phyloP scores from a whole-genome alignment of 2,329 filamentous ascomycete genomes.

The Fusarium sp. region DNA sequence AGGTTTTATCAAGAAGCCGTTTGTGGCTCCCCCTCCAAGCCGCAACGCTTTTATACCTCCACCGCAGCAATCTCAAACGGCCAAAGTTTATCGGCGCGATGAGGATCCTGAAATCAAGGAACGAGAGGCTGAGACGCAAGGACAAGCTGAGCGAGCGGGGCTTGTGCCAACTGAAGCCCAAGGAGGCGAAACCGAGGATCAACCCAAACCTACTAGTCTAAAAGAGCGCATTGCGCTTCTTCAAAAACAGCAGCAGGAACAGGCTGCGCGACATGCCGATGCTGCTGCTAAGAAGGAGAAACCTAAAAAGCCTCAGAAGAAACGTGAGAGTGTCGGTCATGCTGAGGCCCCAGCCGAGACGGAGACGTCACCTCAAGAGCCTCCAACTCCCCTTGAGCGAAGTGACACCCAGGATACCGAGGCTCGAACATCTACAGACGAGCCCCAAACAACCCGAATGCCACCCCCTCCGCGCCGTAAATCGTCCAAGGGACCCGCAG shows the following conservation, averaged over 20 bases:
- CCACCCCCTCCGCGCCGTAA: slow-evolving; percentile 63
- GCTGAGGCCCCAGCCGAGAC: slow-evolving; percentile 45
- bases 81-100: slow-evolving; percentile 85
- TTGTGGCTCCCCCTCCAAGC: slow-evolving; percentile 93
- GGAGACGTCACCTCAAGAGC: slow-evolving; percentile 47
- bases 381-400: slow-evolving; percentile 55
- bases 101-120: slow-evolving; percentile 82
- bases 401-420: slow-evolving; percentile 60
- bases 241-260: slow-evolving; percentile 93
- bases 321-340: slow-evolving; percentile 61
- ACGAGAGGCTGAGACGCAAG: slow-evolving; percentile 71
- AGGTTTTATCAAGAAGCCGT: slow-evolving; percentile 94
- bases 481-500: slow-evolving; percentile 58
- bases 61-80: slow-evolving; percentile 73
- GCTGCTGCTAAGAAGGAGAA: slow-evolving; percentile 86
- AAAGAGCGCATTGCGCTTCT: slow-evolving; percentile 96
- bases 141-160: slow-evolving; percentile 76
- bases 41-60: slow-evolving; percentile 90
- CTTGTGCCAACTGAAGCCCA: slow-evolving; percentile 59
- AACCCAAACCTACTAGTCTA: slow-evolving; percentile 90
- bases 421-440: slow-evolving; percentile 64
- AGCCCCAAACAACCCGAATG: slow-evolving; percentile 48
- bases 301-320: slow-evolving; percentile 80
- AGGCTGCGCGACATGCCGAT: slow-evolving; percentile 84
- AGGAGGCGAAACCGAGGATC: slow-evolving; percentile 74